Percentiles rank a stretch among this genome's conserved stretches.
Conservation (phyloP, 345 rosid genomes). For the Trapa incisa region DNA sequence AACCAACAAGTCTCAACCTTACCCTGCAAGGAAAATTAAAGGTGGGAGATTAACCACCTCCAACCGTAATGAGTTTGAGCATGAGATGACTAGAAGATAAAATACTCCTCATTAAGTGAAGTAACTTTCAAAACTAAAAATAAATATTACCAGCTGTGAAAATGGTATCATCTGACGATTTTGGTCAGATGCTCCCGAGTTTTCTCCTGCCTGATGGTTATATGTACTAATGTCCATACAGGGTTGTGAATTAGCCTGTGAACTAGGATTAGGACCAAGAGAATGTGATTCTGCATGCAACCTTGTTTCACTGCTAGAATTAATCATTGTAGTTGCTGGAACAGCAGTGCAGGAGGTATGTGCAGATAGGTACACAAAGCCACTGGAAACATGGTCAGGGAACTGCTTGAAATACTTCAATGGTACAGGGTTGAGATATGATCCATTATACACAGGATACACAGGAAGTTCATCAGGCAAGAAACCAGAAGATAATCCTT, state of each 20-base stretch:
- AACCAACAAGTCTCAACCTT: constrained; percentile 66
- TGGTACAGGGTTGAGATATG: constrained; percentile 51
- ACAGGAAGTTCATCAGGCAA: constrained; percentile 80
- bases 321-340: constrained; percentile 12
- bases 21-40: constrained; percentile 28
- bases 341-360: constrained; percentile 10
- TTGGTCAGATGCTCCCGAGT: constrained; percentile 16
- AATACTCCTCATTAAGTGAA: background rate
- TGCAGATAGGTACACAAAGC: constrained; percentile 48
- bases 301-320: constrained; percentile 14
- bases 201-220: constrained; percentile 18
- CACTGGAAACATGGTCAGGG: constrained; percentile 77
- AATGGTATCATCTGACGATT: constrained; percentile 13
- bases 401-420: constrained; percentile 75
- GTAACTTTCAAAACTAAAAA: background rate
- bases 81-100: background rate
- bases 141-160: constrained; percentile 37
- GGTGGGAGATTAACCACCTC: background rate
- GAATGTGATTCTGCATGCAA: constrained; percentile 16
- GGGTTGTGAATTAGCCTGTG: constrained; percentile 21
- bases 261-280: constrained; percentile 15
- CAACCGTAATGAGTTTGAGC: background rate
- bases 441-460: constrained; percentile 59
- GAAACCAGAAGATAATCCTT: constrained; percentile 72
- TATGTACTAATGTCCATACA: constrained; percentile 15